A percentile compares a stretch with the other conserved stretches of the same genome.
phyloP scores from a whole-genome alignment of 257 asterid species.

The Scutellaria baicalensis region DNA sequence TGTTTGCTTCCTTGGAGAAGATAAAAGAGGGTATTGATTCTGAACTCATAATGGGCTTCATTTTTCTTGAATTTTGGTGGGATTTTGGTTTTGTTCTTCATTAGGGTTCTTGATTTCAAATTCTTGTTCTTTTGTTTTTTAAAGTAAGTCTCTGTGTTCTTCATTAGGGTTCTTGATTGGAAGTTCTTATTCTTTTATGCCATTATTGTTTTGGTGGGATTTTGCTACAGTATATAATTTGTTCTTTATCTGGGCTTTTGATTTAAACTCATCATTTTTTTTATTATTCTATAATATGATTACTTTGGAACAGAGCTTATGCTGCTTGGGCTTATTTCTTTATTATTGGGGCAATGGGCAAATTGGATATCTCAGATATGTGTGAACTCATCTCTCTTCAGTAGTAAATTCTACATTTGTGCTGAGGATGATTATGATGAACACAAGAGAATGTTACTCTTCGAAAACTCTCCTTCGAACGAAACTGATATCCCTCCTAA shows the following conservation, averaged over 20 bases:
- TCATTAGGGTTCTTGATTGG: background rate
- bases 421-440: constrained; percentile 52
- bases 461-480: constrained; percentile 24
- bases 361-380: constrained; percentile 77
- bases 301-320: constrained; percentile 52
- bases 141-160: background rate
- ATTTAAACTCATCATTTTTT: background rate
- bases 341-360: constrained; percentile 88
- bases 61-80: too few relatives aligned
- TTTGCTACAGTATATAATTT: background rate
- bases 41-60: background rate
- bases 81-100: too few relatives aligned
- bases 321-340: constrained; percentile 88
- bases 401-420: constrained; percentile 67
- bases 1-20: constrained; percentile 74
- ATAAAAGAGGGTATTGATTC: constrained; percentile 58
- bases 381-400: constrained; percentile 71
- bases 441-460: constrained; percentile 22
- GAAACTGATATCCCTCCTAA: constrained; percentile 46
- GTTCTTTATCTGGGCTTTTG: background rate
- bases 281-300: background rate
- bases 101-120: background rate
- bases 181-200: background rate
- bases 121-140: background rate
- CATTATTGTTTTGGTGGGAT: background rate